phyloP scores from a whole-genome alignment of 1,139 yeast species.

The Kazachstania sp. region DNA sequence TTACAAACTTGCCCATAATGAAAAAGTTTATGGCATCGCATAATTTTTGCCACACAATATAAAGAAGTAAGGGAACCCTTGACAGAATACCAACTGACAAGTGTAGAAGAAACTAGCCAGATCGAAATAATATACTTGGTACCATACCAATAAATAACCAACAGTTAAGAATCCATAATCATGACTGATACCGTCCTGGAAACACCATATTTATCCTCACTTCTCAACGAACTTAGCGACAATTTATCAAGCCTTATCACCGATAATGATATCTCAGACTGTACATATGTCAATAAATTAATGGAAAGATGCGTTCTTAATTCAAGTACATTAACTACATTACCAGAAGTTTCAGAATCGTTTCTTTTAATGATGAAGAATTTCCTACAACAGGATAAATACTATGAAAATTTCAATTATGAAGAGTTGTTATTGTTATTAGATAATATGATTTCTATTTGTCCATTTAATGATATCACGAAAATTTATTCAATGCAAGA shows the following conservation, averaged over 20 bases:
- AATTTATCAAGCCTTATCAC: neutral
- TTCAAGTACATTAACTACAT: conserved; percentile 11
- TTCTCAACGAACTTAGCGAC: neutral
- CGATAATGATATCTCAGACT: conserved; percentile 6
- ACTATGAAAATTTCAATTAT: conserved; percentile 15
- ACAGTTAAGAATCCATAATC: neutral
- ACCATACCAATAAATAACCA: neutral
- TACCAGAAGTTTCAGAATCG: conserved; percentile 11
- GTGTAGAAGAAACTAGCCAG: too few relatives aligned
- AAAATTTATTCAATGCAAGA: conserved; percentile 26
- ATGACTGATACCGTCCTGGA: neutral
- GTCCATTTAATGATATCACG: conserved; percentile 28
- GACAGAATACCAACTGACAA: too few relatives aligned
- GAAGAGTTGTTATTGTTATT: conserved; percentile 23
- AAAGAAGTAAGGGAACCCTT: too few relatives aligned
- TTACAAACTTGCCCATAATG: too few relatives aligned
- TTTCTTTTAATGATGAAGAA: conserved; percentile 16
- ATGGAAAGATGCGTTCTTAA: conserved; percentile 17
- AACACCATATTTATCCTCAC: neutral
- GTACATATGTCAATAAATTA: conserved; percentile 10
- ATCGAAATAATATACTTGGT: too few relatives aligned
- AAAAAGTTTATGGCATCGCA: too few relatives aligned
- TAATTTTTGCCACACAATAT: too few relatives aligned
- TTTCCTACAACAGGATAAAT: conserved; percentile 8
- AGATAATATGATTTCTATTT: conserved; percentile 19